These are phyloP conservation scores for Fusarium piperis DNA, from an alignment of 2,329 filamentous ascomycete species.

Conservation along the genomic window DNA sequence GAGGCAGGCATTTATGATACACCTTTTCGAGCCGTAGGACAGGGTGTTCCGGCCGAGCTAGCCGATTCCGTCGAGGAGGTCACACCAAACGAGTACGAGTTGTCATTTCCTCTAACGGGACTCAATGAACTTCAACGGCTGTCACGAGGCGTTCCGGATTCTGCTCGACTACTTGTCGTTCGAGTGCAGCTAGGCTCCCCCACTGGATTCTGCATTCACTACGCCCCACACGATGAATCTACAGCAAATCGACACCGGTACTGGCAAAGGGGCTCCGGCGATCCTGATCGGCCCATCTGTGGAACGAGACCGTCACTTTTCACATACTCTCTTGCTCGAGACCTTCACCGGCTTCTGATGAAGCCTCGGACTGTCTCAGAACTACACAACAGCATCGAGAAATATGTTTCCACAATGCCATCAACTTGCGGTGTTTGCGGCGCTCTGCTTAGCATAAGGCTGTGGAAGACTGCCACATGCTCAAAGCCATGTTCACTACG, in stretches of 20 bases:
- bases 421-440: neutral
- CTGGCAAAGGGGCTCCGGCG: neutral
- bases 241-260: neutral
- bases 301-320: neutral
- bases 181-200: neutral
- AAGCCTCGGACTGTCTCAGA: neutral
- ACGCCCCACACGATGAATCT: neutral
- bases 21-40: neutral
- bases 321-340: neutral
- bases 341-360: neutral
- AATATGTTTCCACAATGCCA: neutral
- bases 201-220: neutral
- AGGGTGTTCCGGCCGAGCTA: neutral
- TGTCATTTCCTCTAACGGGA: neutral
- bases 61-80: neutral
- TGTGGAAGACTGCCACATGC: neutral
- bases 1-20: neutral
- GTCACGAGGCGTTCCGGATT: neutral
- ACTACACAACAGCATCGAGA: neutral
- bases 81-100: neutral
- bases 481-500: neutral
- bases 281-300: neutral
- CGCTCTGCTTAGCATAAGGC: neutral
- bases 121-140: neutral
- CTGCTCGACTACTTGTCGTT: neutral